Percentiles rank a stretch among this genome's conserved stretches.
Conservation (phyloP, 2,329 filamentous ascomycete species). For the Cyanodermella asteris region DNA sequence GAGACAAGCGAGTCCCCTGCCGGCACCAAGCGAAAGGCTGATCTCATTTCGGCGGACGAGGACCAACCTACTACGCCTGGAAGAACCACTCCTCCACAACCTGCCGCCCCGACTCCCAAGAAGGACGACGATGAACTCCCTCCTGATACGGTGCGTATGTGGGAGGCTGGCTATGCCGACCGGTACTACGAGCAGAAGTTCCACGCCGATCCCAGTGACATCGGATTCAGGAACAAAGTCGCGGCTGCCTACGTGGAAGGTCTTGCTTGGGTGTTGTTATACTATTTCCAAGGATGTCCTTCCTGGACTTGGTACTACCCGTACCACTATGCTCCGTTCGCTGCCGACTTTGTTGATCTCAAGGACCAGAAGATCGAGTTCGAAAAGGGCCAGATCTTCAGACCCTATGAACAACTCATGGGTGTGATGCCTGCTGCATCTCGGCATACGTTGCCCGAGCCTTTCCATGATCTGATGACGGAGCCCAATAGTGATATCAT, state of each 20-base stretch:
- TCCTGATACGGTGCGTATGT: slow-evolving; percentile 65
- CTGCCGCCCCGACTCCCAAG: slow-evolving; percentile 22
- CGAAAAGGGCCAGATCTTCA: slow-evolving; percentile 64
- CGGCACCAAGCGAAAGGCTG: slow-evolving; percentile 57
- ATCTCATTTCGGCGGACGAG: slow-evolving; percentile 35
- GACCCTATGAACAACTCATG: slow-evolving; percentile 94
- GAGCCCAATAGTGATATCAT: slow-evolving; percentile 76
- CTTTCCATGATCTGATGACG: slow-evolving; percentile 82
- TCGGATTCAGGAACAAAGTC: slow-evolving; percentile 73
- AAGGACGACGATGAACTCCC: slow-evolving; percentile 38
- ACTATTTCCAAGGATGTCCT: slow-evolving; percentile 95
- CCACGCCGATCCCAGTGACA: slow-evolving; percentile 55
- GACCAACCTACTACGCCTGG: slow-evolving; percentile 34
- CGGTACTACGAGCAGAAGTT: slow-evolving; percentile 98
- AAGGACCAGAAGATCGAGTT: slow-evolving; percentile 61
- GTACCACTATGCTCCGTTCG: slow-evolving; percentile 95
- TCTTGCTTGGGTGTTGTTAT: slow-evolving; percentile 80
- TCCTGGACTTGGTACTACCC: slow-evolving; percentile 99
- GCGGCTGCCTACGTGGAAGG: slow-evolving; percentile 85
- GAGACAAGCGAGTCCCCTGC: slow-evolving; percentile 16
- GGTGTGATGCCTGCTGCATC: slow-evolving; percentile 87
- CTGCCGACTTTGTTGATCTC: slow-evolving; percentile 76
- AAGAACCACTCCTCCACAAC: slow-evolving; percentile 30
- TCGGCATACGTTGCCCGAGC: slow-evolving; percentile 67
- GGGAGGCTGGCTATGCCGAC: slow-evolving; percentile 89